Conservation (phyloP, 176 grass and related monocot species). For the Bromus sterilis region DNA sequence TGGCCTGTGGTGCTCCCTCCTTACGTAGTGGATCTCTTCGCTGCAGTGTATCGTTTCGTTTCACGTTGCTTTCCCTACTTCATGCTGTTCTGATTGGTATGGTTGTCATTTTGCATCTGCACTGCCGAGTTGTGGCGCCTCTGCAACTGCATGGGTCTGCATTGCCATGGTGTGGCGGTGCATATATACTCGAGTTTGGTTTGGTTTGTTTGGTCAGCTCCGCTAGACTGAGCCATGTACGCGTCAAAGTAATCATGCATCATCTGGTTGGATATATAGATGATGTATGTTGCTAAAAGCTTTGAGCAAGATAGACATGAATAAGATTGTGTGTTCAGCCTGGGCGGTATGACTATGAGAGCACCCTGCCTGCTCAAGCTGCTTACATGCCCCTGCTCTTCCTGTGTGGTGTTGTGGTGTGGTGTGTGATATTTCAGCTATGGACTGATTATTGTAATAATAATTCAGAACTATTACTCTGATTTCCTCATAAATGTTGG, state of each 20-base stretch:
- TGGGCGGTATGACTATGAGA: background rate
- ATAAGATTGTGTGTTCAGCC: background rate
- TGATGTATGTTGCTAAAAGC: background rate
- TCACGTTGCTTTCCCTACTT: too few relatives aligned
- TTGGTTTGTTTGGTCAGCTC: too few relatives aligned
- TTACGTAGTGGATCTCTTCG: fast-evolving
- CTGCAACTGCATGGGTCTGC: background rate
- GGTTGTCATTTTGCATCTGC: background rate
- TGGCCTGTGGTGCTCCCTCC: background rate
- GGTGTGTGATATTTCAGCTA: background rate
- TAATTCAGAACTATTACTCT: background rate
- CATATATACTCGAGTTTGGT: background rate
- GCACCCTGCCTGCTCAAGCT: background rate
- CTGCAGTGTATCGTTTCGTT: too few relatives aligned
- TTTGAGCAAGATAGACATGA: background rate
- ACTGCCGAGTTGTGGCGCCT: background rate
- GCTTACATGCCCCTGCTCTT: background rate
- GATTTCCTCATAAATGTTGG: background rate
- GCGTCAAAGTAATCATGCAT: background rate
- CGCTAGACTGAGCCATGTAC: background rate
- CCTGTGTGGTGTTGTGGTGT: background rate
- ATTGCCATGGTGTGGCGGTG: background rate
- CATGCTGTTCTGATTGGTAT: background rate
- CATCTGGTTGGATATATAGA: background rate
- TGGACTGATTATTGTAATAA: background rate